A percentile compares a stretch with the other conserved stretches of the same genome.
Conservation (phyloP, 208 protist genomes). For the Trypanosoma grayi region DNA sequence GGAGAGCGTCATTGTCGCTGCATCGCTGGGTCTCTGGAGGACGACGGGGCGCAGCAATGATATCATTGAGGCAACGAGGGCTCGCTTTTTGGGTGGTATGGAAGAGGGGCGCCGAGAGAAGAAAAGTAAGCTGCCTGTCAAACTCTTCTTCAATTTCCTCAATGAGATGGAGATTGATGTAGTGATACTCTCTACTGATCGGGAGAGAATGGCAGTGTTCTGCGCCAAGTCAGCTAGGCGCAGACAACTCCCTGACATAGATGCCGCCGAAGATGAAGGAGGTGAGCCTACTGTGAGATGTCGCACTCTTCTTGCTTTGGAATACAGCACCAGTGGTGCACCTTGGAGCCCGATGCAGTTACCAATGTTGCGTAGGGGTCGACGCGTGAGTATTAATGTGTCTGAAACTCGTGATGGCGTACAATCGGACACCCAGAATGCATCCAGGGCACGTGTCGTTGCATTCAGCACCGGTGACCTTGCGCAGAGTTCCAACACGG, state of each 20-base stretch:
- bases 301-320: constrained; percentile 38
- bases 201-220: background rate
- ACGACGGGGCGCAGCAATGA: constrained; percentile 55
- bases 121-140: constrained; percentile 21
- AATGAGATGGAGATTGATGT: constrained; percentile 22
- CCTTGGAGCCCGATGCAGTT: constrained; percentile 48
- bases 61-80: constrained; percentile 30
- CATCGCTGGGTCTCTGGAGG: constrained; percentile 56
- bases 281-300: background rate
- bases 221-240: background rate
- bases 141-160: constrained; percentile 23
- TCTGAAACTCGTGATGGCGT: background rate
- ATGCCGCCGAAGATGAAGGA: background rate
- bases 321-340: constrained; percentile 37
- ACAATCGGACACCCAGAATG: background rate
- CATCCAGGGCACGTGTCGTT: background rate
- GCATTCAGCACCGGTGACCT: background rate
- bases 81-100: constrained; percentile 31
- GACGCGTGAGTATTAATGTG: background rate
- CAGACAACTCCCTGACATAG: background rate
- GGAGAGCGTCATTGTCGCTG: constrained; percentile 52
- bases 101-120: constrained; percentile 11
- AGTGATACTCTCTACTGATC: constrained; percentile 16
- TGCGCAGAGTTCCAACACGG: background rate
- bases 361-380: background rate